Percentiles rank a stretch among this genome's conserved stretches.
These are phyloP conservation scores for Fusarium hostae DNA, from an alignment of 2,329 filamentous ascomycete genomes.

Conservation along the genomic window DNA sequence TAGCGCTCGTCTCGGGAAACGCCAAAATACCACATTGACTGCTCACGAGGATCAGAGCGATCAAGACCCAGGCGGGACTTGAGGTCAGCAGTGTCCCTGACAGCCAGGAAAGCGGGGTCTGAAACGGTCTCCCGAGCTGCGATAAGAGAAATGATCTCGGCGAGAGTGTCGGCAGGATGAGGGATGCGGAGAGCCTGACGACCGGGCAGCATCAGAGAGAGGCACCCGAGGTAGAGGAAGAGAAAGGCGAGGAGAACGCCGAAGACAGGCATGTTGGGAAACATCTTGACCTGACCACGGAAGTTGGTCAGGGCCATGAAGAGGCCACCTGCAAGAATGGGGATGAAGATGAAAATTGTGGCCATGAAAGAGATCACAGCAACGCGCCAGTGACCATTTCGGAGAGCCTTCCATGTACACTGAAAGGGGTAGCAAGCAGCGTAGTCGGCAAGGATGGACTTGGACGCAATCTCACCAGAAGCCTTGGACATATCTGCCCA, in stretches of 20 bases:
- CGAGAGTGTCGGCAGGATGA: conserved; percentile 76
- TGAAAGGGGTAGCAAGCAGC: conserved; percentile 72
- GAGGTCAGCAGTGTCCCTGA: conserved; percentile 74
- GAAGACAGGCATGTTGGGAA: conserved; percentile 78
- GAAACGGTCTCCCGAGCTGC: conserved; percentile 76
- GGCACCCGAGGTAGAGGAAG: conserved; percentile 73
- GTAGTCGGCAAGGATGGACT: conserved; percentile 77
- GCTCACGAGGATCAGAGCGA: conserved; percentile 54
- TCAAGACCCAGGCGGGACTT: conserved; percentile 73
- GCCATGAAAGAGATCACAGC: conserved; percentile 70
- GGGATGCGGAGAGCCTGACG: conserved; percentile 74
- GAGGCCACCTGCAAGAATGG: conserved; percentile 74
- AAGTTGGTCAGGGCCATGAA: conserved; percentile 77
- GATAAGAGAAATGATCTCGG: conserved; percentile 81
- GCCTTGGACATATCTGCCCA: conserved; percentile 71
- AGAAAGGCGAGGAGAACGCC: conserved; percentile 79
- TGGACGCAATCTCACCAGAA: conserved; percentile 70
- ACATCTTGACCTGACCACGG: conserved; percentile 68
- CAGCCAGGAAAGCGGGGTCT: conserved; percentile 78
- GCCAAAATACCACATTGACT: conserved; percentile 65
- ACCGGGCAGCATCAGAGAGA: conserved; percentile 70
- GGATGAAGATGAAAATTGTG: conserved; percentile 69
- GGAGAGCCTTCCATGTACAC: conserved; percentile 65
- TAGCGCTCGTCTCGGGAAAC: conserved; percentile 54
- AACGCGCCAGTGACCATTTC: conserved; percentile 73